A percentile compares a stretch with the other conserved stretches of the same genome.
These are phyloP conservation scores for Cryptococcus sp. DNA, from an alignment of 1,284 basidiomycete genomes.

Conservation along the genomic window DNA sequence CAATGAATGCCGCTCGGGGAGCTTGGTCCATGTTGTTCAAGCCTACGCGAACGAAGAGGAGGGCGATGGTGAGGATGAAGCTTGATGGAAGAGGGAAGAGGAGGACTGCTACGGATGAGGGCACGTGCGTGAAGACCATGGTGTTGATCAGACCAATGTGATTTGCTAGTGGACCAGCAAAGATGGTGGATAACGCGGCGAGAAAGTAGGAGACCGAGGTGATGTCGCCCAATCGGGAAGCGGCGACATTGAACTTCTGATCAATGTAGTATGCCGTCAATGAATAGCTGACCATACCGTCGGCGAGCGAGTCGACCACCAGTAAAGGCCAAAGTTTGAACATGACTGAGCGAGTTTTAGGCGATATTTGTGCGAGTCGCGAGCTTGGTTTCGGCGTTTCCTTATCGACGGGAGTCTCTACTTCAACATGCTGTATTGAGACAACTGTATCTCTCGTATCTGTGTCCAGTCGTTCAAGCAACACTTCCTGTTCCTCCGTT, in stretches of 20 bases:
- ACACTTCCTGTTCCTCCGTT: conserved; percentile 6
- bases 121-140: conserved; percentile 37
- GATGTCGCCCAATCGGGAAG: conserved; percentile 25
- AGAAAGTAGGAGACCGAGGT: conserved; percentile 28
- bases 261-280: conserved; percentile 27
- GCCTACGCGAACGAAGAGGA: conserved; percentile 27
- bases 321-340: conserved; percentile 26
- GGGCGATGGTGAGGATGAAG: conserved; percentile 16
- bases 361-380: conserved; percentile 18
- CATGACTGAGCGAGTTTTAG: conserved; percentile 19
- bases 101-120: conserved; percentile 27
- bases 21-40: conserved; percentile 35
- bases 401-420: conserved; percentile 1
- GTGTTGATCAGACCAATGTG: conserved; percentile 31
- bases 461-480: conserved; percentile 3
- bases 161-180: conserved; percentile 28
- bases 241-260: conserved; percentile 17
- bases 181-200: conserved; percentile 26
- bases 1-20: conserved; percentile 32
- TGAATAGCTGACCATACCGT: conserved; percentile 27
- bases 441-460: conserved; percentile 1
- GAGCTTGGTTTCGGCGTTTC: conserved; percentile 1
- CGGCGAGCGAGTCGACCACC: conserved; percentile 20
- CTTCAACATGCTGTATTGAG: conserved; percentile 1
- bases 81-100: conserved; percentile 22